Base-by-base conservation (phyloP, 768 basidiomycete species). In the Termitomyces sp. region DNA sequence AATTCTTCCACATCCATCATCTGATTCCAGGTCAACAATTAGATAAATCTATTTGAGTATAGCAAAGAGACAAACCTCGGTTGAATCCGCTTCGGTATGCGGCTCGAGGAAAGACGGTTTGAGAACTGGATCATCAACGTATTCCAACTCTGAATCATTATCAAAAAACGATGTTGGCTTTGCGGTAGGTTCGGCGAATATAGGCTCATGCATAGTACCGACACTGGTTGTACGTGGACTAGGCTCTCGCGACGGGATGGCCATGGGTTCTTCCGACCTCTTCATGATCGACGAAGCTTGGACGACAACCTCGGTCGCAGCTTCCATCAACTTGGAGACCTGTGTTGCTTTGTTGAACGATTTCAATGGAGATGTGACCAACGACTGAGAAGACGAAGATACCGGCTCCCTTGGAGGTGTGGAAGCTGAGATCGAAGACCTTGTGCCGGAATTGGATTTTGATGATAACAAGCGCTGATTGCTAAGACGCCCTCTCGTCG, bases 1-100 rank as follows among this genome's bases (percentile, higher is more conserved):
- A 61, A 22, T 5, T 57, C 22, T 50, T 64, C 63, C 15, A 64
- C 63, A 22, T 61, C 63, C 60, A 64, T 64, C 60, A 58, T 58
- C 59, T 60, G 37, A 31, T 33, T 49, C 11, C 31, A 27, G 30
- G 44, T 5, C 15, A 20, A 42, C 15, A 15, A n/a, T 56, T 24
- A 56, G 45, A n/a, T 12, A 18, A 12, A n/a, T 18, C 20, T 34
- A 7, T 24, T 27, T 47, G 2, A 37, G 18, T 33, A 16, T 5
- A 27, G 22, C 11, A 22, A 16, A 41, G 11, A 46, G 6, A 41
- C 62, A n/a, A 41, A 63, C 62, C 46, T 63, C 62, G 15, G 12
- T 42, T 8, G 53, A 54, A 31, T 54, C 53, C 13, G 27, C 24
- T 53, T 55, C 56, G 22, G 16, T 36, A 22, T 20, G 18, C 24